phyloP scores from a whole-genome alignment of 495 filamentous ascomycete genomes.

The Melanomma pulvis-pyrius region DNA sequence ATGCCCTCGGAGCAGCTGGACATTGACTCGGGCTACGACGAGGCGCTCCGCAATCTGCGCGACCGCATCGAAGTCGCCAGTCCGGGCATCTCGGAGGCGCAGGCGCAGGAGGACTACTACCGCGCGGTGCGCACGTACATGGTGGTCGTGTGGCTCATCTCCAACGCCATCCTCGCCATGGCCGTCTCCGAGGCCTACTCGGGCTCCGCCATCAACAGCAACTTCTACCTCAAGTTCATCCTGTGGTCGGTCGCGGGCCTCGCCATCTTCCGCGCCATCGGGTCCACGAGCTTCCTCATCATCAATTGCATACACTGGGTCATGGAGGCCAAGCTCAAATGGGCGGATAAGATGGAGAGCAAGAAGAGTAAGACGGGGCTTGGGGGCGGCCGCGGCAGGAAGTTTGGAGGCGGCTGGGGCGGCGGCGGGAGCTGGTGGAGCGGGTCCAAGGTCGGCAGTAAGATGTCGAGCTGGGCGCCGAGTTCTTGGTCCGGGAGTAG shows the following conservation, averaged over 20 bases:
- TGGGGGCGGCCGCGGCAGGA: constrained; percentile 23
- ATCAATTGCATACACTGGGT: constrained; percentile 81
- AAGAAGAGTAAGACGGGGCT: constrained; percentile 20
- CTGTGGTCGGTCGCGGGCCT: constrained; percentile 89
- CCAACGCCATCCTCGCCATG: constrained; percentile 93
- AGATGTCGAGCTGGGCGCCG: constrained; percentile 41
- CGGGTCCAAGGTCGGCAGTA: constrained; percentile 44
- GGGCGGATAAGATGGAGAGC: constrained; percentile 31
- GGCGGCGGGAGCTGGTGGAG: constrained; percentile 41
- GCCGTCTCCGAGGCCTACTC: constrained; percentile 86
- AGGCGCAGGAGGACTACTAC: constrained; percentile 98
- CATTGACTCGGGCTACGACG: constrained; percentile 97
- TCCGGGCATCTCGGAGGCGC: constrained; percentile 65
- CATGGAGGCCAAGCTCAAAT: constrained; percentile 80
- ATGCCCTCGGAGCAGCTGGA: constrained; percentile 98
- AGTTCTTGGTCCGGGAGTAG: constrained; percentile 44
- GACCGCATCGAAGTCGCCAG: constrained; percentile 83
- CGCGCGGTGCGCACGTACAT: constrained; percentile 97
- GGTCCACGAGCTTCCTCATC: constrained; percentile 77
- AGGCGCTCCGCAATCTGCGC: constrained; percentile 91
- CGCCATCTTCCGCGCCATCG: constrained; percentile 81
- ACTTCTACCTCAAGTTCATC: constrained; percentile 91
- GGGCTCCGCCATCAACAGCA: constrained; percentile 66
- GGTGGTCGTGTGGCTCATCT: constrained; percentile 93
- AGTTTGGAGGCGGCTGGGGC: constrained; percentile 15